Percentiles rank a stretch among this genome's conserved stretches.
phyloP scores from a whole-genome alignment of 345 rosid species.

The Populus pruinosa region DNA sequence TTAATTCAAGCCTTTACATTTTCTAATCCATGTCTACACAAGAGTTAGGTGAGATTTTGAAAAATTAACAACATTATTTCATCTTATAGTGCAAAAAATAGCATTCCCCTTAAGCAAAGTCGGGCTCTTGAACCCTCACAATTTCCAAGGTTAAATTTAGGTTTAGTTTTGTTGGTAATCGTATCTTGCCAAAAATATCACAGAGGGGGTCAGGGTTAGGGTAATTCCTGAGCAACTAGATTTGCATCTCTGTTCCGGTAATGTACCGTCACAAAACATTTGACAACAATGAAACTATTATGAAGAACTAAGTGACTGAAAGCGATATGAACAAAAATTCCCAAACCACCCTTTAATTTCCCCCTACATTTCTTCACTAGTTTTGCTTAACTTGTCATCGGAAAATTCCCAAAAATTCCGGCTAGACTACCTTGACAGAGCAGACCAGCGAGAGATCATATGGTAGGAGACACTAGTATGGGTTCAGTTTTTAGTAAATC shows the following conservation, averaged over 20 bases:
- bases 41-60: neutral
- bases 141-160: neutral
- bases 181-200: neutral
- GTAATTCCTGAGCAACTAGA: neutral
- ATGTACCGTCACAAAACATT: neutral
- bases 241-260: neutral
- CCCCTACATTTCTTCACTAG: neutral
- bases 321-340: too few species aligned
- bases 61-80: neutral
- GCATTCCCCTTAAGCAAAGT: neutral
- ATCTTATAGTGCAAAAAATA: neutral
- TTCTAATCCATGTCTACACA: neutral
- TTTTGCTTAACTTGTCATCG: too few species aligned
- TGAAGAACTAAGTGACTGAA: neutral
- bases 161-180: too few species aligned
- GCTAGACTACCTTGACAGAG: too few species aligned
- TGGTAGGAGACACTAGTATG: too few species aligned
- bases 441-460: too few species aligned
- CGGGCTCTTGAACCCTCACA: neutral
- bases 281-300: neutral
- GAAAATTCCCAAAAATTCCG: too few species aligned
- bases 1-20: too few species aligned
- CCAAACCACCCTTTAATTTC: too few species aligned
- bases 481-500: neutral
- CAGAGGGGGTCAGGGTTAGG: neutral